A percentile compares a stretch with the other conserved stretches of the same genome.
phyloP scores from a whole-genome alignment of 1,139 yeast species.

The Barnettozyma hawaiiensis region DNA sequence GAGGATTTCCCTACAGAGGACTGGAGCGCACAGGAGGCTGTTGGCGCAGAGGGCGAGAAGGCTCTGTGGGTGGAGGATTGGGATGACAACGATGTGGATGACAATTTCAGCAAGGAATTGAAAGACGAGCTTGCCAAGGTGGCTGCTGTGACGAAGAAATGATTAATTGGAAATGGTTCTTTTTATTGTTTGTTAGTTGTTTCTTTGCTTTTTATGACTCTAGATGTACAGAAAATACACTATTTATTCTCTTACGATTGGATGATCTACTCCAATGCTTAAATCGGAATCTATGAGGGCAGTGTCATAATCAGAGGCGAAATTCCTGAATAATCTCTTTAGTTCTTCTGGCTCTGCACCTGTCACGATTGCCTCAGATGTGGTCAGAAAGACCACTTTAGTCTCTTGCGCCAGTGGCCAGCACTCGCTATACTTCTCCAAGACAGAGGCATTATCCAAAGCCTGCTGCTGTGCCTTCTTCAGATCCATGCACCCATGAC shows the following conservation, averaged over 20 bases:
- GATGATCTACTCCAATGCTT: slow-evolving; percentile 29
- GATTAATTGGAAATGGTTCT: background rate
- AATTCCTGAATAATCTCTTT: background rate
- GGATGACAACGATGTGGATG: slow-evolving; percentile 87
- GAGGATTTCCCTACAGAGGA: slow-evolving; percentile 90
- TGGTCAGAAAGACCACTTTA: slow-evolving; percentile 38
- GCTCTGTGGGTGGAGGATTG: slow-evolving; percentile 89
- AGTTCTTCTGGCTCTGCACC: slow-evolving; percentile 18
- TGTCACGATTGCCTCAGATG: slow-evolving; percentile 37
- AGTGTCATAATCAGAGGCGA: background rate
- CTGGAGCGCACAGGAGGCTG: slow-evolving; percentile 45
- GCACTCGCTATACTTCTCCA: slow-evolving; percentile 39
- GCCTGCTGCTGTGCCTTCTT: slow-evolving; percentile 40
- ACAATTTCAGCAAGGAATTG: slow-evolving; percentile 65
- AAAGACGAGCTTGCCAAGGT: slow-evolving; percentile 33
- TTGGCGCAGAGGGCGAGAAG: slow-evolving; percentile 36
- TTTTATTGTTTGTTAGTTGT: no score
- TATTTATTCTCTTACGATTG: slow-evolving; percentile 8
- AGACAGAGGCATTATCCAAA: slow-evolving; percentile 39
- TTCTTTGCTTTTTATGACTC: no score
- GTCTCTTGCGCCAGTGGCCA: slow-evolving; percentile 44
- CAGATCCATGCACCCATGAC: slow-evolving; percentile 41
- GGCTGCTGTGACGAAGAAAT: slow-evolving; percentile 21
- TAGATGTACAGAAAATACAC: no score
- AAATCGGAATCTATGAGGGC: slow-evolving; percentile 28